A percentile compares a stretch with the other conserved stretches of the same genome.
Evolutionary conservation across 73 alveolate genomes (phyloP).

Genomic region (Urostyla sp.): DNA sequence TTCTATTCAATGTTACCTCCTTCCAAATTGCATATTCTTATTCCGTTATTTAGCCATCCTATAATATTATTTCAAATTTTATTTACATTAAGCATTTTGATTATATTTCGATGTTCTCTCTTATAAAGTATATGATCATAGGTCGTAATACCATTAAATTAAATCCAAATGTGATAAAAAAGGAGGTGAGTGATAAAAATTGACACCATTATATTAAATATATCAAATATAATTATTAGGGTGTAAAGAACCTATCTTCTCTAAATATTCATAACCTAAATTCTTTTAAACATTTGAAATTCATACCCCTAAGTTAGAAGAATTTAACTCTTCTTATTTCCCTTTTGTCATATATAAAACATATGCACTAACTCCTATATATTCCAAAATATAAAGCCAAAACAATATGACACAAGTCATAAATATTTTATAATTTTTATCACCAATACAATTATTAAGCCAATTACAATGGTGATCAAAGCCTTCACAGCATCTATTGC

Average conservation of each 20-base stretch:
- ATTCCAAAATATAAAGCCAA: slow-evolving; percentile 12
- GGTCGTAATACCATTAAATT: slow-evolving; percentile 8
- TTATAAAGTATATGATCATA: slow-evolving; percentile 20
- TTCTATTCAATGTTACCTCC: no score
- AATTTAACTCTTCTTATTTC: background rate
- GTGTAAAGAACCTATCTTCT: no score
- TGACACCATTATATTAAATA: background rate
- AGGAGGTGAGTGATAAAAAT: slow-evolving; percentile 1
- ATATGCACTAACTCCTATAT: slow-evolving; percentile 9
- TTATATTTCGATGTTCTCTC: no score
- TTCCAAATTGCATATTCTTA: no score
- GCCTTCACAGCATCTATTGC: slow-evolving; percentile 71
- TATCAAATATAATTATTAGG: background rate
- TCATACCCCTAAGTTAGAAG: background rate
- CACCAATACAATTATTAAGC: slow-evolving; percentile 75
- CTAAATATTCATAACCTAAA: background rate
- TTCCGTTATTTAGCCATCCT: no score
- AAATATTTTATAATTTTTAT: slow-evolving; percentile 50
- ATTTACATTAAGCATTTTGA: no score
- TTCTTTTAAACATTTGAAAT: background rate
- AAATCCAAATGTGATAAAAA: slow-evolving; percentile 26
- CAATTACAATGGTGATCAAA: slow-evolving; percentile 80
- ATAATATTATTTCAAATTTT: no score
- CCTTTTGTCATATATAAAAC: background rate
- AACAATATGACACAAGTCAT: slow-evolving; percentile 1